Base-by-base conservation (phyloP, 371 early-diverging fungal species). In the Apophysomyces elegans region DNA sequence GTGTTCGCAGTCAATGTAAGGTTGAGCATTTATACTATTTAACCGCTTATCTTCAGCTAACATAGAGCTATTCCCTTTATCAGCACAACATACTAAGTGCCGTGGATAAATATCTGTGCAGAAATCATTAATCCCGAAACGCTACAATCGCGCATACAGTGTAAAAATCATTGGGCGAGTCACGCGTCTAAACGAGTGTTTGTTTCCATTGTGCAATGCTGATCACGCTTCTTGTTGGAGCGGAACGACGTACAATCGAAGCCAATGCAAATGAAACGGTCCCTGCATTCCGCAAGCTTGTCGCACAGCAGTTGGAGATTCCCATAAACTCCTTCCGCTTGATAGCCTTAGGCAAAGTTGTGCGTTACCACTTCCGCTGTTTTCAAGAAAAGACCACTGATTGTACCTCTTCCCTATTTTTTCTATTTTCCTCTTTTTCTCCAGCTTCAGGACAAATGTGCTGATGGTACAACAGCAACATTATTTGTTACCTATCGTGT, bases 321-420 rank as follows among this genome's bases (percentile, higher is more conserved):
- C 41, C 68, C 12, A 18, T 38, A 5, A 50, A 59, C 7, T 3
- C 54, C 0, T 70, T 78, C 37, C 61, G 66, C 4, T 50, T 77
- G 14, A 74, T 74, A n/a, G 70, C 72, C 5, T 44, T 70, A 26
- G 78, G 78, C 26, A 77, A 74, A 66, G 68, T 77, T 58, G 78
- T 69, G 72, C 62, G 58, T 60, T 26, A 26, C 32, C 32, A 26
- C 32, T 26, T 26, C 32, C 32, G 32, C 32, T 26, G 1, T 26
- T 26, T 26, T 26, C 32, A 26, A 26, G 32, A 26, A 3, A 3
- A 26, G 32, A 26, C 32, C 32, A 26, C 32, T 26, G 32, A 50
- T 37, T 32, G 18, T 9, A 18, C n/a, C 11, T 37, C 18, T 21
- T 1, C 9, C 38, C 35, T 9, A 11, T 21, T 47, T 59, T 2